Evolutionary conservation across 2,329 filamentous ascomycete species (phyloP).

Genomic region (Fusarium setosum): DNA sequence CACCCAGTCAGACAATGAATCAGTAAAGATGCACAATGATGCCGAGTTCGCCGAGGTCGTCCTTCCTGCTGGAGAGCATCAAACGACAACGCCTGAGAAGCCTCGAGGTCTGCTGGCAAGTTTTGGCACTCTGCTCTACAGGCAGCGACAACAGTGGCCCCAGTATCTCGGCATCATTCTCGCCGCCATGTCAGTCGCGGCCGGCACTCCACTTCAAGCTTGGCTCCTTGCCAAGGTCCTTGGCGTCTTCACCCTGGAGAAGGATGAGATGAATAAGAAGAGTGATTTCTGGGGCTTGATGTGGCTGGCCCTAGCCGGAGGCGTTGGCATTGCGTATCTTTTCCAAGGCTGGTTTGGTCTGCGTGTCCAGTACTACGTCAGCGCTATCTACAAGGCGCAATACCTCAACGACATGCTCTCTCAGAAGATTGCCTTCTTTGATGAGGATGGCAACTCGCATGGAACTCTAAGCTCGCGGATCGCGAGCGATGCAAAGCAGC

Average conservation of each 20-base stretch:
- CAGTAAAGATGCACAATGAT: not conserved
- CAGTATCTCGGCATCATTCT: constrained; percentile 39
- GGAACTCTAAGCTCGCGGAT: constrained; percentile 43
- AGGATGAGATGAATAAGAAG: constrained; percentile 42
- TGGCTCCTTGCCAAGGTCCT: constrained; percentile 46
- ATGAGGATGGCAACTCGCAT: constrained; percentile 44
- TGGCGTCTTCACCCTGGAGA: constrained; percentile 37
- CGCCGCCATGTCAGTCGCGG: constrained; percentile 39
- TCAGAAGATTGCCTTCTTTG: constrained; percentile 45
- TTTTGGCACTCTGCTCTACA: constrained; percentile 34
- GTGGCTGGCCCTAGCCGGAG: constrained; percentile 45
- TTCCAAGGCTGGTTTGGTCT: constrained; percentile 35
- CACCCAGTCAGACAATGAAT: not conserved
- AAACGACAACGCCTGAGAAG: not conserved
- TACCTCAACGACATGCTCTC: constrained; percentile 46
- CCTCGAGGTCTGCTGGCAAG: constrained; percentile 10
- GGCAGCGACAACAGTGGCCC: constrained; percentile 39
- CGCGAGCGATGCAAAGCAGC: constrained; percentile 44
- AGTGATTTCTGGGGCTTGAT: constrained; percentile 46
- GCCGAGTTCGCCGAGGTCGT: not conserved
- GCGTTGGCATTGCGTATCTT: constrained; percentile 44
- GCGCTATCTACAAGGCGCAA: constrained; percentile 40
- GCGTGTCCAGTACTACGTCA: constrained; percentile 23
- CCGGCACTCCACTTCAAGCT: constrained; percentile 43
- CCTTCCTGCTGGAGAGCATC: accelerated